These are phyloP conservation scores for Babesia ovis DNA, from an alignment of 169 alveolate species.

Conservation along the genomic window DNA sequence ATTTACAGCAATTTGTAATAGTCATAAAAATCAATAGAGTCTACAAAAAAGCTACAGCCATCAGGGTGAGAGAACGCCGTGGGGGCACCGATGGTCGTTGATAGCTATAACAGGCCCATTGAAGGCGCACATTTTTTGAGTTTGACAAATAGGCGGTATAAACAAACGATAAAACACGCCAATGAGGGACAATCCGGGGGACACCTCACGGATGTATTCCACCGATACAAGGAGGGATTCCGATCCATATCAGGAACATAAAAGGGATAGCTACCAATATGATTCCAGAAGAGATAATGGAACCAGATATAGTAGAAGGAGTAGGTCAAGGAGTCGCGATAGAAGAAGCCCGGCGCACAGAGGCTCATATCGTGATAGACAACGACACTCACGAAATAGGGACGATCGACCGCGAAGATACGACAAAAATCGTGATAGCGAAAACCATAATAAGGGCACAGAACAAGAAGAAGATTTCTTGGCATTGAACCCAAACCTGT, in stretches of 20 bases:
- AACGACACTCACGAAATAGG: slow-evolving; percentile 7
- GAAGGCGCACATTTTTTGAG: neutral
- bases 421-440: slow-evolving; percentile 4
- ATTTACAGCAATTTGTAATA: neutral
- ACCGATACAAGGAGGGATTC: slow-evolving; percentile 27
- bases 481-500: slow-evolving; percentile 66
- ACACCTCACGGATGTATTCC: neutral
- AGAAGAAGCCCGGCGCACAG: slow-evolving; percentile 5
- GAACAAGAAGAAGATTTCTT: slow-evolving; percentile 21
- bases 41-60: neutral
- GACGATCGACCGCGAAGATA: slow-evolving; percentile 1
- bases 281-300: neutral
- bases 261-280: slow-evolving; percentile 22
- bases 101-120: neutral
- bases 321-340: slow-evolving; percentile 33
- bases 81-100: neutral
- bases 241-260: slow-evolving; percentile 22
- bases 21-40: neutral
- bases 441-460: neutral
- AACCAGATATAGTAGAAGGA: neutral
- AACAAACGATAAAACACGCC: neutral
- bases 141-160: neutral
- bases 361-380: slow-evolving; percentile 17
- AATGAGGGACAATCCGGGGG: neutral
- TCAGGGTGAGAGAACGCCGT: neutral